These are phyloP conservation scores for Hura crepitans DNA, from an alignment of 441 rosid species.

Conservation along the genomic window DNA sequence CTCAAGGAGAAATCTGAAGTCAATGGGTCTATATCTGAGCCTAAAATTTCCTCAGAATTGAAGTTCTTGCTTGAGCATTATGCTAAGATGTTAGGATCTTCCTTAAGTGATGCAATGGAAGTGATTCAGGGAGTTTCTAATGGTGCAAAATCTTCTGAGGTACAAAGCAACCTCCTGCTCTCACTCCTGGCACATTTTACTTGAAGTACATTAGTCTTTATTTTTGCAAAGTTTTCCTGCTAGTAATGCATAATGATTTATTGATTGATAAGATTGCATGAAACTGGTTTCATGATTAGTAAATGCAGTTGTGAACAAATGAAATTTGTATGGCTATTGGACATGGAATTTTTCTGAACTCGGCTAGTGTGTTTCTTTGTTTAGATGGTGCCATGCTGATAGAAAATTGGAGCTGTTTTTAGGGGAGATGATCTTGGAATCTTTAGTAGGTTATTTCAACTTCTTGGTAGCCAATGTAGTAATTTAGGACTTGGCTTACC, in stretches of 20 bases:
- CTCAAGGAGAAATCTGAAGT: slow-evolving; percentile 52
- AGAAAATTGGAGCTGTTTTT: not conserved
- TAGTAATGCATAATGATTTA: not conserved
- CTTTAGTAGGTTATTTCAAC: not conserved
- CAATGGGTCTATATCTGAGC: slow-evolving; percentile 55
- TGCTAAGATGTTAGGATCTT: slow-evolving; percentile 69
- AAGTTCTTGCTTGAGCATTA: slow-evolving; percentile 66
- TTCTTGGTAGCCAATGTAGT: not conserved
- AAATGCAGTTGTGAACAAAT: not conserved
- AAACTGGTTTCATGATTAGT: not conserved
- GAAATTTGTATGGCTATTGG: not conserved
- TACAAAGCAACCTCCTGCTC: slow-evolving; percentile 22
- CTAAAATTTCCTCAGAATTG: slow-evolving; percentile 52
- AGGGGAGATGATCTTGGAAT: not conserved
- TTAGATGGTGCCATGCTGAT: not conserved
- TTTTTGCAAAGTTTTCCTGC: not conserved
- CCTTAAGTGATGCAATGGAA: slow-evolving; percentile 59
- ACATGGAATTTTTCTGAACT: not conserved
- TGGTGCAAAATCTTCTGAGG: slow-evolving; percentile 63
- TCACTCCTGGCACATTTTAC: slow-evolving; percentile 10
- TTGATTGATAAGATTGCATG: not conserved
- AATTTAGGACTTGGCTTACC: not conserved
- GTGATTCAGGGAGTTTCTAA: slow-evolving; percentile 52
- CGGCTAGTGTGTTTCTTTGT: not conserved
- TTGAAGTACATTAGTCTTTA: not conserved